Evolutionary conservation across 2,329 filamentous ascomycete species (phyloP), one percentile per base, ranked within the genome.

Genomic region (Botryotinia calthae): DNA sequence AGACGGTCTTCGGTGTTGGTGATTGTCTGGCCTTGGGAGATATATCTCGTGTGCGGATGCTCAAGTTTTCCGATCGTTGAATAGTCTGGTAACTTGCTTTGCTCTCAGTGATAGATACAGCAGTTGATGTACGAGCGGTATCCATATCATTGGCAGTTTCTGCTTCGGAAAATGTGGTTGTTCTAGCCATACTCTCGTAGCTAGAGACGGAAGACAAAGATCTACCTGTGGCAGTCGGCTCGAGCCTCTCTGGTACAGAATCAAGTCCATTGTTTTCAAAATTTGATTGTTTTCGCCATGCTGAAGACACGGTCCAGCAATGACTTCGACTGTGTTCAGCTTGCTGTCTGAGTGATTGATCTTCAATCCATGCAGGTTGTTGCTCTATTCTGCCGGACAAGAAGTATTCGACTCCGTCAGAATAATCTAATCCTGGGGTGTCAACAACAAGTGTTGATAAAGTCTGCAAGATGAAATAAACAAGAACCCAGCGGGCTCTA

Each of bases 401-500:
- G 77, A 90, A 87, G 77, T 90, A 90, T 28, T 84, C 75, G 2
- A 90, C 88, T 12, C 82, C 83, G 9, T 87, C 85, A 5, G 82
- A 83, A 79, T 87, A 87, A 20, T 85, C 84, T 14, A 88, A 82
- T 56, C 84, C 83, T 18, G 86, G 87, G 0, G 85, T 84, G 73
- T 90, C 89, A 1, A 89, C 87, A 0, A 87, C 86, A 10, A 91
- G 83, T 37, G 86, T 86, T 2, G 88, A 88, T 2, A 90, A 84
- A 0, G 86, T 87, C 79, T 91, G 89, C 25, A 90, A 80, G 18
- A 90, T 81, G 4, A 86, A 87, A 76, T 90, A 90, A 34, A 90
- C 84, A 5, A 90, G 82, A 6, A 89, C 82, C 89, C 89, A 91
- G 34, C 89, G 86, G 16, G 87, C 88, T 18, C 86, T 85, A 1